Conservation (phyloP, 805 yeast species). For the Starmerella bacillaris region DNA sequence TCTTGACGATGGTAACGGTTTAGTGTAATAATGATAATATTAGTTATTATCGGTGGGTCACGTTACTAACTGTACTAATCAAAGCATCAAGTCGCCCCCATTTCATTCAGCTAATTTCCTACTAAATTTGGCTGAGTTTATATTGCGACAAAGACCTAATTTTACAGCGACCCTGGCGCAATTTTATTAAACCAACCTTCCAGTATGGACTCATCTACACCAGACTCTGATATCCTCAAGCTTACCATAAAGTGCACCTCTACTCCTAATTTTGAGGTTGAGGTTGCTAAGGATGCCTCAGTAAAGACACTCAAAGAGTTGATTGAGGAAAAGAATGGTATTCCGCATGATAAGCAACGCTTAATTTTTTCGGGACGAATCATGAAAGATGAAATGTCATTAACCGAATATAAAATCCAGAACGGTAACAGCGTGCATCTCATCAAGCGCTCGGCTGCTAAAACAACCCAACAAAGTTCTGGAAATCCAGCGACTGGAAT, state of each 20-base stretch:
- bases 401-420: conserved; percentile 63
- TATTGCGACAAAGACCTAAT: too few species aligned
- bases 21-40: too few species aligned
- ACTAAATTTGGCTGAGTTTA: too few species aligned
- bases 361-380: conserved; percentile 89
- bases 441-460: conserved; percentile 41
- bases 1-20: too few species aligned
- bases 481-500: conserved; percentile 23
- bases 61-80: too few species aligned
- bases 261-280: conserved; percentile 36
- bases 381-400: conserved; percentile 62
- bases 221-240: neutral
- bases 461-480: conserved; percentile 12
- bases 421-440: conserved; percentile 75
- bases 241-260: conserved; percentile 1
- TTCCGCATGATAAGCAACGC: conserved; percentile 67
- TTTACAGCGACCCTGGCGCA: too few species aligned
- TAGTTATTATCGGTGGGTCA: too few species aligned
- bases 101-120: too few species aligned
- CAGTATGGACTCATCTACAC: too few species aligned
- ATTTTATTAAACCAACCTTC: too few species aligned
- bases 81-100: too few species aligned
- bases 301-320: conserved; percentile 51
- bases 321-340: conserved; percentile 41
- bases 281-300: conserved; percentile 35